Base-by-base conservation (phyloP, 2,329 filamentous ascomycete genomes). In the Penicillium sp. region DNA sequence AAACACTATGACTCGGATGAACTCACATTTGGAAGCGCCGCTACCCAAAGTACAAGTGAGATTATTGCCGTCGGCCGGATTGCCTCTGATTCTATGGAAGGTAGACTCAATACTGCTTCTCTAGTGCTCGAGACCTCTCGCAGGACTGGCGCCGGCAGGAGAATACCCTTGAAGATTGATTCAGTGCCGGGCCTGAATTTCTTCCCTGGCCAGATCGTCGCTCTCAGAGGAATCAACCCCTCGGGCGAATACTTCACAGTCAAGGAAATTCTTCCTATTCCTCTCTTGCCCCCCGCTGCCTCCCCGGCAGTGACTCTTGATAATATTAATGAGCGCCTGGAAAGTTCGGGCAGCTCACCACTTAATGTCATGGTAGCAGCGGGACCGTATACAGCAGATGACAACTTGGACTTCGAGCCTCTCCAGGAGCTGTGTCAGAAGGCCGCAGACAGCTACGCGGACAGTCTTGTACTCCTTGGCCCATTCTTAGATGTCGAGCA, bases 401-500 rank as follows among this genome's bases (percentile, higher is more conserved):
- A 93, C 68, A 96, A 96, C 69, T 86, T 99, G 46, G 89, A 92
- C 63, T 99, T 93, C 70, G 90, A 96, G 68, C 90, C 93, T 8
- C 80, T 99, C 1, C 87, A 92, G 67, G 86, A 90, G 29, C 82
- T 99, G 16, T 93, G 93, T 71, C 83, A 84, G 64, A 88, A 88
- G 67, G 92, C 93, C 9, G 87, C 86, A 16, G 86, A 91, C 62
- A 85, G 83, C 23, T 88, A 85, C 62, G 90, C 88, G 11, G 95
- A 99, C 72, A 85, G 86, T 3, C 77, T 99, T 27, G 83, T 98
- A 44, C 81, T 99, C 9, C 80, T 85, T 4, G 95, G 95, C 0
- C 95, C 95, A 0, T 97, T 99, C 72, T 82, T 99, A 63, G 95
- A 98, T 72, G 82, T 89, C 35, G 92, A 97, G 66, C 95, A 99